These are phyloP conservation scores for Zoysia pacifica DNA, from an alignment of 176 grass and related monocot genomes.

Conservation along the genomic window DNA sequence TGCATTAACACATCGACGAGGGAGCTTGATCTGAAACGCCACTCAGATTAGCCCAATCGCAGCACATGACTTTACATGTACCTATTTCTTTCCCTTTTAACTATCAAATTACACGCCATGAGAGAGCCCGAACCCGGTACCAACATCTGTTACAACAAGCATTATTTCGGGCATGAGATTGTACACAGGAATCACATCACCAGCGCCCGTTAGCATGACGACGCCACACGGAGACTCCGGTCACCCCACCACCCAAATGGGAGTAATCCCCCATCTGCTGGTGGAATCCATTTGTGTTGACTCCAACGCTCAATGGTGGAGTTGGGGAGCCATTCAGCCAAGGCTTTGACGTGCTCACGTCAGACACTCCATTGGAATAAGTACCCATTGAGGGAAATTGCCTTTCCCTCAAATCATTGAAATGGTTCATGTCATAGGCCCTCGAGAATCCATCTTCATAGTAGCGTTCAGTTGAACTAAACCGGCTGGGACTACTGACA, in stretches of 20 bases:
- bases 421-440: conserved; percentile 51
- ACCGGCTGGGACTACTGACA: conserved; percentile 43
- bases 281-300: conserved; percentile 39
- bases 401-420: conserved; percentile 41
- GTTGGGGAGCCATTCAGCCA: conserved; percentile 49
- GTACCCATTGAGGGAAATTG: conserved; percentile 31
- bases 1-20: neutral
- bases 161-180: conserved; percentile 51
- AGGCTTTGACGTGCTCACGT: conserved; percentile 51
- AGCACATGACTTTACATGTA: conserved; percentile 31
- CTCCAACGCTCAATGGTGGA: conserved; percentile 29
- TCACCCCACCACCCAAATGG: conserved; percentile 42
- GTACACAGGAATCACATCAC: conserved; percentile 48
- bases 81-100: conserved; percentile 44
- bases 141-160: conserved; percentile 54
- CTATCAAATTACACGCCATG: conserved; percentile 44
- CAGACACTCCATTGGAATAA: conserved; percentile 49
- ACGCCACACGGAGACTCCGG: conserved; percentile 45
- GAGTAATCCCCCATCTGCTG: conserved; percentile 50
- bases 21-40: conserved; percentile 11
- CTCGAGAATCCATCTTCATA: conserved; percentile 59
- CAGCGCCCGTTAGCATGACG: conserved; percentile 56
- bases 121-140: conserved; percentile 28
- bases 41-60: conserved; percentile 10
- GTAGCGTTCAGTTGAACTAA: conserved; percentile 44